Conservation (phyloP, 352 stramenopile genomes). For the Phytophthora nicotianae region DNA sequence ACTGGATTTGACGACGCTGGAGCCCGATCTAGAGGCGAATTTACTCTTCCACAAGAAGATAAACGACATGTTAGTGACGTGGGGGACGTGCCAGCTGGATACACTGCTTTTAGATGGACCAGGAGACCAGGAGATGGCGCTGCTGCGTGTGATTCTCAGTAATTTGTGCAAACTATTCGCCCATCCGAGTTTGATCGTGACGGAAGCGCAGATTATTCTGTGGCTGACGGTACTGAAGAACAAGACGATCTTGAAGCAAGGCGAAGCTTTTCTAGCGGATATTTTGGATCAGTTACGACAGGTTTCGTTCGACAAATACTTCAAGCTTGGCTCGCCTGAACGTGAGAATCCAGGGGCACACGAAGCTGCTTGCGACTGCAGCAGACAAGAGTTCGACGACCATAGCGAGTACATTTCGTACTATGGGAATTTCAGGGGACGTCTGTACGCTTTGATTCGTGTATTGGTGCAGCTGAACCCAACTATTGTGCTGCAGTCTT, state of each 20-base stretch:
- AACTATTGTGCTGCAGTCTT: slow-evolving; percentile 50
- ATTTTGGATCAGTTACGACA: slow-evolving; percentile 58
- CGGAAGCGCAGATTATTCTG: slow-evolving; percentile 74
- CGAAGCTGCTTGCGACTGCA: slow-evolving; percentile 44
- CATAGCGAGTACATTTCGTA: slow-evolving; percentile 73
- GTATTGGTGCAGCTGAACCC: slow-evolving; percentile 66
- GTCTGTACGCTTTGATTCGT: slow-evolving; percentile 78
- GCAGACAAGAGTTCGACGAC: slow-evolving; percentile 74
- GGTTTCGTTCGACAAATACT: slow-evolving; percentile 81
- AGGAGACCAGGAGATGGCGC: slow-evolving; percentile 49
- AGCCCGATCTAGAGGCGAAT: slow-evolving; percentile 54
- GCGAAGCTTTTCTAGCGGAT: slow-evolving; percentile 40
- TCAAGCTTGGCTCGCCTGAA: slow-evolving; percentile 74
- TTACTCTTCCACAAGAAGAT: slow-evolving; percentile 76
- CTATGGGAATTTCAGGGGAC: slow-evolving; percentile 80
- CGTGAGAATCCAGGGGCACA: slow-evolving; percentile 43
- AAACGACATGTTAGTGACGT: slow-evolving; percentile 78
- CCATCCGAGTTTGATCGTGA: slow-evolving; percentile 71
- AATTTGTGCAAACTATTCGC: slow-evolving; percentile 63
- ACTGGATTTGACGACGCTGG: slow-evolving; percentile 48
- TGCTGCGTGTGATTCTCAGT: slow-evolving; percentile 51
- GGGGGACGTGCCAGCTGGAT: slow-evolving; percentile 72
- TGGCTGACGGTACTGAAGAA: slow-evolving; percentile 81
- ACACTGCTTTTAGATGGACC: slow-evolving; percentile 47
- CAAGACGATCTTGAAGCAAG: slow-evolving; percentile 57